Percentiles rank a stretch among this genome's conserved stretches.
phyloP scores from a whole-genome alignment of 148 eudicot species.

The Nepenthes mirabilis region DNA sequence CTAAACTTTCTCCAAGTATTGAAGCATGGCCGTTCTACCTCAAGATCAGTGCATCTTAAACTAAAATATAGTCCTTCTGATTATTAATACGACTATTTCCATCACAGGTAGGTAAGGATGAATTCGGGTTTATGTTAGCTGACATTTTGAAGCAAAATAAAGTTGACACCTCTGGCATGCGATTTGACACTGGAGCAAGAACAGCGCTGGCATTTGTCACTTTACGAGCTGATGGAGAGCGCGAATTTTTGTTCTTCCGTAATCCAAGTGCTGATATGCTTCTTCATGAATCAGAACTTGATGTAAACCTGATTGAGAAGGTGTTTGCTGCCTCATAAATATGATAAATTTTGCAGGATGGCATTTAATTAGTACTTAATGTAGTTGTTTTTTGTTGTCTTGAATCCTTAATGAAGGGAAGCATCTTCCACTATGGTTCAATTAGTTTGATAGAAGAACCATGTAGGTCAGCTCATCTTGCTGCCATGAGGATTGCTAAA shows the following conservation, averaged over 20 bases:
- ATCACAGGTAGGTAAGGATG: constrained; percentile 71
- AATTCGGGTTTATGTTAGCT: constrained; percentile 78
- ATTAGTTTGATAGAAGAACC: neutral
- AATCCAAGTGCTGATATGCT: constrained; percentile 84
- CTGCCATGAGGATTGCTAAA: constrained; percentile 19
- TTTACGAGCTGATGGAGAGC: constrained; percentile 62
- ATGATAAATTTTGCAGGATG: neutral
- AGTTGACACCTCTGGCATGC: constrained; percentile 66
- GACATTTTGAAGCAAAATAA: constrained; percentile 65
- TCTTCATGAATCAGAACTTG: neutral
- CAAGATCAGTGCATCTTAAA: too few relatives aligned
- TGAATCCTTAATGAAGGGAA: neutral
- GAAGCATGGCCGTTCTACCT: too few relatives aligned
- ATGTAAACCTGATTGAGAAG: neutral
- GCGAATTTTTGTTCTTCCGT: constrained; percentile 72
- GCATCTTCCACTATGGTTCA: neutral
- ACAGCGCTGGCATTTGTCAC: constrained; percentile 74
- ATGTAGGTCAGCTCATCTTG: neutral
- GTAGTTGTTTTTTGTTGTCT: neutral
- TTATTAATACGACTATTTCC: neutral
- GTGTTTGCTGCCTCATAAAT: neutral
- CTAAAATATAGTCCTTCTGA: too few relatives aligned
- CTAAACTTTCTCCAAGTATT: too few relatives aligned
- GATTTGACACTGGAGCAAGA: constrained; percentile 59
- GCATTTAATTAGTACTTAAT: neutral